Evolutionary conservation across 192 early-diverging fungal species (phyloP).

Genomic region (Martensiomyces pterosporus): DNA sequence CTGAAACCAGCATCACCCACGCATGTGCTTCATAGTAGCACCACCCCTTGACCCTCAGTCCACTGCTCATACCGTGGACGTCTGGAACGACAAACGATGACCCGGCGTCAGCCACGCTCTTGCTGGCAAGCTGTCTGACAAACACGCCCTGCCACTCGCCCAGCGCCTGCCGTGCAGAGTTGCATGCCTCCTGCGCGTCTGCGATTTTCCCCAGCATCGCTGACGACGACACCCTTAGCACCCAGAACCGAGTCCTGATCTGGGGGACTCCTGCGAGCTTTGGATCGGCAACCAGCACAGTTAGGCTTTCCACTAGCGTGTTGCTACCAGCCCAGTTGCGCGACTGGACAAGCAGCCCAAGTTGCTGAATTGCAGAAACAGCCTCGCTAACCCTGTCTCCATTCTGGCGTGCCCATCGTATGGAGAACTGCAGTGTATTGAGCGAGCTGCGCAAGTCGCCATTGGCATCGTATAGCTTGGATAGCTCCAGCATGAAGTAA

Average conservation of each 20-base stretch:
- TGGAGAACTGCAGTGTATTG: constrained; percentile 8
- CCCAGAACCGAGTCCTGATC: constrained; percentile 32
- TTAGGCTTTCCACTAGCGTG: neutral
- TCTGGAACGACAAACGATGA: constrained; percentile 8
- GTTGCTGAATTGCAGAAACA: constrained; percentile 19
- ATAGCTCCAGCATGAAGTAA: constrained; percentile 30
- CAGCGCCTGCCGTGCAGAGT: constrained; percentile 21
- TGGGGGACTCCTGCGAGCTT: constrained; percentile 3
- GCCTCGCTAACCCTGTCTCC: constrained; percentile 11
- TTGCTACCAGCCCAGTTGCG: constrained; percentile 15
- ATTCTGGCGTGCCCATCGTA: constrained; percentile 9
- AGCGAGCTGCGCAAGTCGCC: constrained; percentile 13
- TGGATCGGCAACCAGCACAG: neutral
- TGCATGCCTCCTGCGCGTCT: constrained; percentile 21
- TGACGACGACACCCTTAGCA: constrained; percentile 15
- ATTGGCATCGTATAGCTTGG: constrained; percentile 4
- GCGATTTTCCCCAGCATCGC: constrained; percentile 8
- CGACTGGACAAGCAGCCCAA: constrained; percentile 15
- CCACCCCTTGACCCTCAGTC: constrained; percentile 12
- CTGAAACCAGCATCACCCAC: constrained; percentile 43
- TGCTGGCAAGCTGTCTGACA: constrained; percentile 10
- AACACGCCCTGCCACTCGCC: constrained; percentile 35
- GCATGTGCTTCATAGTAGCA: constrained; percentile 45
- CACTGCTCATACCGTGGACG: constrained; percentile 2
- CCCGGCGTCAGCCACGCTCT: constrained; percentile 13